phyloP scores from a whole-genome alignment of 2,329 filamentous ascomycete genomes.

The Ophiostoma sp. region DNA sequence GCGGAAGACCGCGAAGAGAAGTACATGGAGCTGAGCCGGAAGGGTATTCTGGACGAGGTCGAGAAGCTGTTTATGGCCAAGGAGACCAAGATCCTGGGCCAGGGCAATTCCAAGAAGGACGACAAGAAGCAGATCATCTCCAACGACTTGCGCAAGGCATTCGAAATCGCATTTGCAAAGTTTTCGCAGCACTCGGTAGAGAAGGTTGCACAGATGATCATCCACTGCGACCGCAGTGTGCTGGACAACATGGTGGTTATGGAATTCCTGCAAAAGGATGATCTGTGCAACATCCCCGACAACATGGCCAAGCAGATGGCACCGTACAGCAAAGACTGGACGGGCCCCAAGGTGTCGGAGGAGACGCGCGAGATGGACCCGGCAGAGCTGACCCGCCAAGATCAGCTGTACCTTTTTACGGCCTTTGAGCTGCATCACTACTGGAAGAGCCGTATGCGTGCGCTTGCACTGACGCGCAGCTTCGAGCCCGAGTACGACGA shows the following conservation, averaged over 20 bases:
- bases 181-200: conserved; percentile 81
- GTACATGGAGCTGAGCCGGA: conserved; percentile 85
- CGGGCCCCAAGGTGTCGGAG: conserved; percentile 72
- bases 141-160: conserved; percentile 79
- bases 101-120: conserved; percentile 66
- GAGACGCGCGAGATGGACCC: conserved; percentile 82
- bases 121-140: conserved; percentile 98
- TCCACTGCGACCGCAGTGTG: conserved; percentile 87
- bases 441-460: conserved; percentile 96
- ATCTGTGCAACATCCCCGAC: conserved; percentile 86
- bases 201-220: conserved; percentile 84
- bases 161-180: conserved; percentile 89
- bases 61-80: conserved; percentile 97
- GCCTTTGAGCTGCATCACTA: conserved; percentile 95
- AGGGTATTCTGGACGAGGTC: conserved; percentile 94
- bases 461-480: conserved; percentile 73
- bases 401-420: conserved; percentile 91
- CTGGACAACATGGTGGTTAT: conserved; percentile 87
- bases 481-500: conserved; percentile 90
- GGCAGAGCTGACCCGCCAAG: conserved; percentile 80
- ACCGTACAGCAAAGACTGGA: conserved; percentile 95
- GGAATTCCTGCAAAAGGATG: conserved; percentile 92
- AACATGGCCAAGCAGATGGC: conserved; percentile 88
- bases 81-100: conserved; percentile 83
- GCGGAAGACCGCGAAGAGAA: conserved; percentile 88